Evolutionary conservation across 169 alveolate species (phyloP), one percentile per base, ranked within the genome.

Genomic region (Babesia divergens): DNA sequence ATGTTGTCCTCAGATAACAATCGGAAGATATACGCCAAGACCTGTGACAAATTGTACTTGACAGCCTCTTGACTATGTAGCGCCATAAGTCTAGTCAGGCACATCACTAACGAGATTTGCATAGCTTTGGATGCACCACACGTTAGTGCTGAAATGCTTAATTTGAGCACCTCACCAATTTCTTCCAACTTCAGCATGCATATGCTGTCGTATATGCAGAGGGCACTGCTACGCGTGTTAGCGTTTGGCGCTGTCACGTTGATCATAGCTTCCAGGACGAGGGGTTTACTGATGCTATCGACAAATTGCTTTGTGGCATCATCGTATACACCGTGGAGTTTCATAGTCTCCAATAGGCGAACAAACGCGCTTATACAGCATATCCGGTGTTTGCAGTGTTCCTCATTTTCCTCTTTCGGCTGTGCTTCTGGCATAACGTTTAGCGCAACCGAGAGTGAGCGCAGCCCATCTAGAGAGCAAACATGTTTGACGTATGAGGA

Each of bases 251-350:
- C 76, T 2, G 53, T 28, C 18, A 49, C 55, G 51, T 77, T 77
- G 31, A 67, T 37, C 55, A 77, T 65, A 49, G 71, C 71, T 29
- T 77, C 86, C 32, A 77, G 35, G 16, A 77, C 32, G 37, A 77
- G 76, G 26, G 84, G 76, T 52, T 64, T 74, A 6, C 59, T 49
- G 1, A 74, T 20, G 49, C 35, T 32, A 35, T 52, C 67, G 18
- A 38, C 51, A 14, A 51, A 31, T 31, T 22, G 20, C 38, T 52
- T 52, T 26, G 50, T 31, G 16, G 6, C 51, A 20, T 16, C 20
- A 24, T 6, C 40, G 37, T 26, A 74, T 28, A 49, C 38, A 13
- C 59, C 72, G 32, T 29, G 46, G 32, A 31, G 18, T 52, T 77
- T 77, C 54, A 77, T 46, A 16, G 52, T 51, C 40, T 47, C 74